These are phyloP conservation scores for Colletotrichum godetiae DNA, from an alignment of 2,329 filamentous ascomycete species.

Conservation along the genomic window DNA sequence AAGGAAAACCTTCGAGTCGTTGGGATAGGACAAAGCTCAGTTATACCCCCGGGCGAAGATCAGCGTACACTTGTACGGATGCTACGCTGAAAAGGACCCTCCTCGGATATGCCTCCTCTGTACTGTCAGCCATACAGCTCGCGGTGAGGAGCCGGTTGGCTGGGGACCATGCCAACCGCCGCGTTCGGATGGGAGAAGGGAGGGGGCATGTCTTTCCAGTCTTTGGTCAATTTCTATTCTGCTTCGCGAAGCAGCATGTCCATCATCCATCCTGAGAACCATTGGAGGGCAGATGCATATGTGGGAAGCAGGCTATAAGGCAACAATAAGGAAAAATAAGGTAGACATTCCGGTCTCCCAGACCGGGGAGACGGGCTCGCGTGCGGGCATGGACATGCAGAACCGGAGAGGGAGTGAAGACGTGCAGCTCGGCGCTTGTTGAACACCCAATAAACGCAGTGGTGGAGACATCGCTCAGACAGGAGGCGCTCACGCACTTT, in stretches of 20 bases:
- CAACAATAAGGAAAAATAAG: neutral
- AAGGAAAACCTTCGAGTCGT: neutral
- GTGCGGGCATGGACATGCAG: slow-evolving; percentile 5
- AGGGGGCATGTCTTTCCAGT: neutral
- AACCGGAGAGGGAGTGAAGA: slow-evolving; percentile 3
- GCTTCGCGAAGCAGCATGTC: neutral
- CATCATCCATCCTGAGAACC: neutral
- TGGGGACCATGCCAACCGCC: neutral
- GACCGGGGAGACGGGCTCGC: neutral
- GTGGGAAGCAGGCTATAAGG: neutral
- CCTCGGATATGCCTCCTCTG: slow-evolving; percentile 22
- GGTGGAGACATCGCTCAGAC: neutral
- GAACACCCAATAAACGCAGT: slow-evolving; percentile 21
- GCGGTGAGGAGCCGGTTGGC: slow-evolving; percentile 26
- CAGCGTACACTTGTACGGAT: neutral
- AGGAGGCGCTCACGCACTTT: neutral
- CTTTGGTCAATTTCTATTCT: neutral
- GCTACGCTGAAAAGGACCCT: neutral
- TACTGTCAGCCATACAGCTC: slow-evolving; percentile 7
- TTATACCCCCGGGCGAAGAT: neutral
- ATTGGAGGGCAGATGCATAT: neutral
- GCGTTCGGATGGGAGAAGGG: neutral
- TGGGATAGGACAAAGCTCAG: neutral
- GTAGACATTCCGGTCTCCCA: slow-evolving; percentile 9
- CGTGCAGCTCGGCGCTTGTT: slow-evolving; percentile 22